Base-by-base conservation (phyloP, 495 filamentous ascomycete species). In the Aspergillus panamensis region DNA sequence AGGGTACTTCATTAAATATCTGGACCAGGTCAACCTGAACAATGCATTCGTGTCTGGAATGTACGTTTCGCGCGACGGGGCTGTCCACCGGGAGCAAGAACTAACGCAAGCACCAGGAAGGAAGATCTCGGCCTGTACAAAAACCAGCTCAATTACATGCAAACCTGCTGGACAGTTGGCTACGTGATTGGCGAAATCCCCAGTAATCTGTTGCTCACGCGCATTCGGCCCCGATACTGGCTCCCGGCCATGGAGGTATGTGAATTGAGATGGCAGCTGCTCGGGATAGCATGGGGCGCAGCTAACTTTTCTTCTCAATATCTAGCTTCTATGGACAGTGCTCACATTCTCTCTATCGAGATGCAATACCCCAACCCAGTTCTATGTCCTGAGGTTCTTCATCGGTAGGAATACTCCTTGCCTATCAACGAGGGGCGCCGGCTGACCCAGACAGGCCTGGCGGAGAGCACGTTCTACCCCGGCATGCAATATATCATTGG, bases 121-220 rank as follows among this genome's bases (percentile, higher is more conserved):
- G 83, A 87, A 62, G 82, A 86, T 47, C 64, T 87, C 12, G 71
- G 74, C 19, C 63, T 88, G 19, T 79, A 80, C 50, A 78, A 78
- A 14, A 84, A 81, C 44, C 62, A 88, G 61, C 65, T 78, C 1
- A 76, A 74, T 59, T 73, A 74, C 51, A 76, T 82, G 72, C 73
- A 75, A 47, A 77, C 80, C 5, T 77, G 71, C 53, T 88, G 81
- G 79, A 87, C 83, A 0, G 78, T 85, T n/a, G 85, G 85, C n/a
- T 84, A 86, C 58, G 79, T 87, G 1, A 74, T 87, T 43, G 84
- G 83, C 14, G 75, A 87, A 60, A 79, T 87, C 42, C 85, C 84
- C 0, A 80, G 77, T 64, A 83, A 86, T 61, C 70, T 87, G 17
- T 72, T 86, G 29, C 63, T 87, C 33, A 84, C 79, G 10, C 64